Evolutionary conservation across 2,329 filamentous ascomycete genomes (phyloP).

Genomic region (Sporothrix phasma): DNA sequence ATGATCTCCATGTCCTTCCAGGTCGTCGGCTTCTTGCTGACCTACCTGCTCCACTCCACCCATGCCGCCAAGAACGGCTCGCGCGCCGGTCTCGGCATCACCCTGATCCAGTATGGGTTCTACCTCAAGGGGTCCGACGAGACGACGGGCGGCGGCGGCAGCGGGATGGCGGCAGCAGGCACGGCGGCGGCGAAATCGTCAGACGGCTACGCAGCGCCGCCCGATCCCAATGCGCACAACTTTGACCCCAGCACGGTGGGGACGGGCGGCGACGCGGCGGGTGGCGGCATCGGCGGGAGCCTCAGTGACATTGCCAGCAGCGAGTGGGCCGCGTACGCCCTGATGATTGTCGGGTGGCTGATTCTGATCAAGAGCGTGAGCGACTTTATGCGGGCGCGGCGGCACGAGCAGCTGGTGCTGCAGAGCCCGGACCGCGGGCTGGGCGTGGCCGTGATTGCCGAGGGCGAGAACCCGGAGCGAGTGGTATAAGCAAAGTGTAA

Average conservation of each 20-base stretch:
- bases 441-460: constrained; percentile 73
- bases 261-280: constrained; percentile 27
- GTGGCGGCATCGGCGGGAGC: constrained; percentile 32
- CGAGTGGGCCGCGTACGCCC: constrained; percentile 81
- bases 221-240: constrained; percentile 81
- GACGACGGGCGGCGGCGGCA: constrained; percentile 25
- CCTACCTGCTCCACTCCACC: constrained; percentile 93
- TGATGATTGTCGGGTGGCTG: constrained; percentile 99
- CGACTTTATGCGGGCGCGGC: constrained; percentile 76
- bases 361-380: constrained; percentile 89
- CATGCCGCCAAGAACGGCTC: constrained; percentile 98
- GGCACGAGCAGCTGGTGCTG: constrained; percentile 86
- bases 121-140: constrained; percentile 64
- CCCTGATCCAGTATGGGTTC: constrained; percentile 92
- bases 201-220: constrained; percentile 57
- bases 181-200: constrained; percentile 32
- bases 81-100: constrained; percentile 86
- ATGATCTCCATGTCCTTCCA: constrained; percentile 98
- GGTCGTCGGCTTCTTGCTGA: constrained; percentile 92
- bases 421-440: constrained; percentile 87
- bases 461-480: constrained; percentile 69
- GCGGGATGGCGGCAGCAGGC: constrained; percentile 29
- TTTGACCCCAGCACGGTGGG: constrained; percentile 67
- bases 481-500: constrained; percentile 52
- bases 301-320: constrained; percentile 54